These are phyloP conservation scores for Vigna mungo DNA, from an alignment of 306 rosid genomes.

Conservation along the genomic window DNA sequence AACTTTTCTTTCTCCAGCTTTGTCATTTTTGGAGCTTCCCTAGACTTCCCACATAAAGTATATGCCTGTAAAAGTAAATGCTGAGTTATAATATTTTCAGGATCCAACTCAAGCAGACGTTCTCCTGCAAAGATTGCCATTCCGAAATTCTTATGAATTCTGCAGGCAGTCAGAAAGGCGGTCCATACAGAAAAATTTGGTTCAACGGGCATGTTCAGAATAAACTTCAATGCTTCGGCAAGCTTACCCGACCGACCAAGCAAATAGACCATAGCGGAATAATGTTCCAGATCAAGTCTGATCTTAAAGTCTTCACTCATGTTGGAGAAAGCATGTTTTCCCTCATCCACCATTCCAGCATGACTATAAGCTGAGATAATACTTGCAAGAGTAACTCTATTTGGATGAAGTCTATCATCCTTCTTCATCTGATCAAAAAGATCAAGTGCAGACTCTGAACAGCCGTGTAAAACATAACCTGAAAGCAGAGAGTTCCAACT, in stretches of 20 bases:
- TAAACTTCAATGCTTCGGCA: constrained; percentile 72
- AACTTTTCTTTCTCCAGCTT: constrained; percentile 64
- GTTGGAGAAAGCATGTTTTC: constrained; percentile 68
- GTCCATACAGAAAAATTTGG: constrained; percentile 78
- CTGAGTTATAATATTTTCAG: constrained; percentile 59
- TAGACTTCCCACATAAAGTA: constrained; percentile 64
- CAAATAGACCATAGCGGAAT: constrained; percentile 74
- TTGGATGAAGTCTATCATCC: constrained; percentile 64
- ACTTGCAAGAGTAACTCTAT: constrained; percentile 81
- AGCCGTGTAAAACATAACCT: constrained; percentile 78
- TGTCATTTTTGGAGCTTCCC: constrained; percentile 56
- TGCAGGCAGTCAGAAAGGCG: constrained; percentile 76
- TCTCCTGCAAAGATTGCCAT: constrained; percentile 72
- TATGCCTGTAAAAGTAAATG: constrained; percentile 66
- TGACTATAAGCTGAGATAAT: constrained; percentile 76
- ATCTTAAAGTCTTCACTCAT: constrained; percentile 65
- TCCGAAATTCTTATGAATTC: constrained; percentile 69
- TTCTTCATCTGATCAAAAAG: constrained; percentile 72
- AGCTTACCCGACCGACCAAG: constrained; percentile 90
- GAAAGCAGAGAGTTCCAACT: constrained; percentile 87
- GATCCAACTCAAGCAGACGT: constrained; percentile 68
- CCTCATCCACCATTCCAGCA: constrained; percentile 72
- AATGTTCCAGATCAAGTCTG: constrained; percentile 77
- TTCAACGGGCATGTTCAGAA: constrained; percentile 75
- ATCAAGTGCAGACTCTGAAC: constrained; percentile 64